Evolutionary conservation across 805 yeast species (phyloP).

Genomic region (Peterozyma xylosa): DNA sequence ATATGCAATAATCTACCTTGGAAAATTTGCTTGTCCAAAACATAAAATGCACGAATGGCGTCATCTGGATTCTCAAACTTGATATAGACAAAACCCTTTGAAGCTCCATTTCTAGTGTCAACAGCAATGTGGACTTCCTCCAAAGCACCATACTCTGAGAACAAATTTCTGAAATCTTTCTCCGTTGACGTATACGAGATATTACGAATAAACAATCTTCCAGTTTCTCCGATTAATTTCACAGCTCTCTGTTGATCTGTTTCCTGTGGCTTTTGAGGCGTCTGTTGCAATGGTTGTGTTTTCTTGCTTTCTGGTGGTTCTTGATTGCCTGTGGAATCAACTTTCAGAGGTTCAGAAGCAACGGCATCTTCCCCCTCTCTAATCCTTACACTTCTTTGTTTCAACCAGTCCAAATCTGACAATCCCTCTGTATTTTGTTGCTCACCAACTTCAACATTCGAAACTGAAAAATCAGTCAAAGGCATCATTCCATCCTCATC

Average conservation of each 20-base stretch:
- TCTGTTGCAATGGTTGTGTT: constrained; percentile 4
- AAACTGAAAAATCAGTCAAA: constrained; percentile 9
- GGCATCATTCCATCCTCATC: constrained; percentile 39
- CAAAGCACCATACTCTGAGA: constrained; percentile 59
- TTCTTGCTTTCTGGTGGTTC: constrained; percentile 6
- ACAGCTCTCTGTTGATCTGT: constrained; percentile 40
- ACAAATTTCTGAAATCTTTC: constrained; percentile 63
- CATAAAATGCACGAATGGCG: constrained; percentile 70
- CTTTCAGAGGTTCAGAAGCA: constrained; percentile 6
- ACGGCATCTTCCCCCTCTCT: constrained; percentile 33
- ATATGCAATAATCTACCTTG: constrained; percentile 93
- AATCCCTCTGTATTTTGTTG: constrained; percentile 28
- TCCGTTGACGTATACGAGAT: constrained; percentile 75
- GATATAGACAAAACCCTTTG: constrained; percentile 90
- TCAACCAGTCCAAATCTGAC: constrained; percentile 84
- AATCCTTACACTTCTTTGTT: constrained; percentile 66
- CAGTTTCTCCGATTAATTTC: constrained; percentile 53
- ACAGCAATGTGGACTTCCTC: constrained; percentile 91
- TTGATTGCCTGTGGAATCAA: background rate
- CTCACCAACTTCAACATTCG: background rate
- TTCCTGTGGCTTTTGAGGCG: constrained; percentile 16
- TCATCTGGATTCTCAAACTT: constrained; percentile 60
- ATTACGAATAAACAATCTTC: constrained; percentile 83
- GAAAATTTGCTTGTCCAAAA: constrained; percentile 79
- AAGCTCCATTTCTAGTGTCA: constrained; percentile 81